These are phyloP conservation scores for Colletotrichum incanum DNA, from an alignment of 2,329 filamentous ascomycete species.

Conservation along the genomic window DNA sequence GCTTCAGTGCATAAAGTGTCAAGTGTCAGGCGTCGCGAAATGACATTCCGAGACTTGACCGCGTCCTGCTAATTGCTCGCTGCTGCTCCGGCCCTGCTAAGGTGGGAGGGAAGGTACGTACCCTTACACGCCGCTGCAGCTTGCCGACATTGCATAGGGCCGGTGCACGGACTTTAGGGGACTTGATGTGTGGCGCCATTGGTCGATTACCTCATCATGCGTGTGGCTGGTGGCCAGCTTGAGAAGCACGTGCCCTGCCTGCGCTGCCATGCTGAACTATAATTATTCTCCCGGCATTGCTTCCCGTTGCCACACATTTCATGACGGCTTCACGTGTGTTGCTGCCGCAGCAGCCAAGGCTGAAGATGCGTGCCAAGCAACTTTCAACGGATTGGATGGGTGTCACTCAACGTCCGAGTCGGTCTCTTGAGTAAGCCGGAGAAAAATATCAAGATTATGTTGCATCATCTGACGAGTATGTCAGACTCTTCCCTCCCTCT, in stretches of 20 bases:
- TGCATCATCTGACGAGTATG: background rate
- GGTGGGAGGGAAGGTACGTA: constrained; percentile 21
- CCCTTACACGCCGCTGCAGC: constrained; percentile 1
- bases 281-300: background rate
- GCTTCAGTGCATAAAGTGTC: constrained; percentile 49
- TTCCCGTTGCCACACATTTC: background rate
- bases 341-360: background rate
- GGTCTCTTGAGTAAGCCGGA: background rate
- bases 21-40: constrained; percentile 53
- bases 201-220: background rate
- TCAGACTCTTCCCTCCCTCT: background rate
- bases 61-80: constrained; percentile 19
- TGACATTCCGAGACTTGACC: constrained; percentile 46
- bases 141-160: constrained; percentile 7
- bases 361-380: background rate
- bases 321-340: background rate
- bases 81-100: background rate
- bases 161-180: background rate
- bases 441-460: background rate
- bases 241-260: background rate
- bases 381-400: no score
- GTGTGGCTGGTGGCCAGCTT: background rate
- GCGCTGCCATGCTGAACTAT: background rate
- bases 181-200: rapidly evolving
- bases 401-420: background rate